Evolutionary conservation across 352 stramenopile genomes (phyloP).

Genomic region (Blastocystis hominis): DNA sequence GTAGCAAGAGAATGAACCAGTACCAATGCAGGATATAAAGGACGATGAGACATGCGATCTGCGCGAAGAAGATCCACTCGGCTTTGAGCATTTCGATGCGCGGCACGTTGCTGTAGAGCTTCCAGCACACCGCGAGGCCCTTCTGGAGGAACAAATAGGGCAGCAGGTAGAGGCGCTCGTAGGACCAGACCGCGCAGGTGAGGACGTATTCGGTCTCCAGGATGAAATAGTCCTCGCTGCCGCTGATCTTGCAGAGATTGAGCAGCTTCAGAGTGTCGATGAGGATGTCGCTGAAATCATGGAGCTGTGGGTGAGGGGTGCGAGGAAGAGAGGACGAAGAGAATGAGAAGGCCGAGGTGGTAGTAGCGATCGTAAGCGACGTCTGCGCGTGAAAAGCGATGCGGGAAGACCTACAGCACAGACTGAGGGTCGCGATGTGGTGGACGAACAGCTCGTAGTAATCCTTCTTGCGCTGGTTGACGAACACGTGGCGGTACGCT

Average conservation of each 20-base stretch:
- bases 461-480: slow-evolving; percentile 58
- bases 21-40: slow-evolving; percentile 50
- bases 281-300: slow-evolving; percentile 53
- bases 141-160: slow-evolving; percentile 9
- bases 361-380: slow-evolving; percentile 18
- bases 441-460: slow-evolving; percentile 53
- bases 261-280: slow-evolving; percentile 53
- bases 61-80: background rate
- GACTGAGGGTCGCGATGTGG: slow-evolving; percentile 41
- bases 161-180: slow-evolving; percentile 34
- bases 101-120: background rate
- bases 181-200: slow-evolving; percentile 1
- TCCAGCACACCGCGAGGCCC: background rate
- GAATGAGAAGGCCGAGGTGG: slow-evolving; percentile 24
- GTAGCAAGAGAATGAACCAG: slow-evolving; percentile 46
- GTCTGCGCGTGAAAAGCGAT: background rate
- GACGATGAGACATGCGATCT: background rate
- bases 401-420: slow-evolving; percentile 26
- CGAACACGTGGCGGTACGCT: slow-evolving; percentile 38
- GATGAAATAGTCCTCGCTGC: slow-evolving; percentile 30
- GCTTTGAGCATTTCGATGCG: background rate
- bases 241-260: slow-evolving; percentile 39
- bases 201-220: background rate
- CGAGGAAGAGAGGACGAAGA: background rate
- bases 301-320: background rate